A percentile compares a stretch with the other conserved stretches of the same genome.
These are phyloP conservation scores for Boeremia exigua DNA, from an alignment of 2,329 filamentous ascomycete genomes.

Conservation along the genomic window DNA sequence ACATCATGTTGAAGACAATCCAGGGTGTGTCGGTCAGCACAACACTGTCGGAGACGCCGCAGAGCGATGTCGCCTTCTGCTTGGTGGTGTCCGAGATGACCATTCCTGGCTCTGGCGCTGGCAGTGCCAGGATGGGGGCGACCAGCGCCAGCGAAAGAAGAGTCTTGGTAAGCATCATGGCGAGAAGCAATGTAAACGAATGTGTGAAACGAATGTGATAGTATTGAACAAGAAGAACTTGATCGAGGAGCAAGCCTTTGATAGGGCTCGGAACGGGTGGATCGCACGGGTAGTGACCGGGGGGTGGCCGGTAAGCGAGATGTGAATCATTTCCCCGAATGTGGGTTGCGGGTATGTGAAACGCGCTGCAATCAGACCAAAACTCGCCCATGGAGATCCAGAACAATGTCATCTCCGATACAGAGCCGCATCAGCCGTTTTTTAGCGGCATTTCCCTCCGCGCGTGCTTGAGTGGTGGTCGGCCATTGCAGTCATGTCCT, in stretches of 20 bases:
- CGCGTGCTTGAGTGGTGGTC: neutral
- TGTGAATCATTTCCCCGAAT: conserved; percentile 13
- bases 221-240: neutral
- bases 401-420: conserved; percentile 2
- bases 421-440: neutral
- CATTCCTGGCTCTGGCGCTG: conserved; percentile 18
- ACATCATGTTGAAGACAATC: conserved; percentile 57
- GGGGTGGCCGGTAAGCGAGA: conserved; percentile 6
- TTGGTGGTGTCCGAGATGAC: conserved; percentile 21
- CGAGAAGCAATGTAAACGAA: neutral
- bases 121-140: conserved; percentile 15
- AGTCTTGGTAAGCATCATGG: conserved; percentile 5
- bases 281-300: neutral
- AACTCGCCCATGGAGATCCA: neutral
- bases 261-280: neutral
- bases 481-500: neutral
- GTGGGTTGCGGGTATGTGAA: conserved; percentile 5
- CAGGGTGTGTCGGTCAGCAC: conserved; percentile 50
- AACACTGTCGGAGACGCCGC: conserved; percentile 23
- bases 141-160: conserved; percentile 21
- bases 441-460: neutral
- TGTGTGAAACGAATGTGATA: neutral
- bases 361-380: conserved; percentile 5
- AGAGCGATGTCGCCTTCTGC: conserved; percentile 24
- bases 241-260: neutral